Conservation (phyloP, 257 asterid genomes). For the Gentiana macrophylla region DNA sequence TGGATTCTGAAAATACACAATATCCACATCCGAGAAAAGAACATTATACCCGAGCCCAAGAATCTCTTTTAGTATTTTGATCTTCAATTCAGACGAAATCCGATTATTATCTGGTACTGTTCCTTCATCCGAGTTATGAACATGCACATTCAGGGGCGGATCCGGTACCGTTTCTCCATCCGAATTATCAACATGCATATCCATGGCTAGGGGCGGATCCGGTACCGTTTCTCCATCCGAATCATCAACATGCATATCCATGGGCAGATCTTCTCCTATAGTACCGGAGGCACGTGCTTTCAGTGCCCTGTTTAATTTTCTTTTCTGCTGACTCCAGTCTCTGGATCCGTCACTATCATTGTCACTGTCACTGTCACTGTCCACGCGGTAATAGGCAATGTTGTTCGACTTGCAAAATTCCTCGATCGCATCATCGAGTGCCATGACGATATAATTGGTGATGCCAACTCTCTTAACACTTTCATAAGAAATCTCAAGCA, state of each 20-base stretch:
- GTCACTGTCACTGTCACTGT: too few species aligned
- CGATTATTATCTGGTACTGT: conserved; percentile 34
- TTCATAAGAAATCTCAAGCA: conserved; percentile 49
- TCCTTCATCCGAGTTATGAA: conserved; percentile 26
- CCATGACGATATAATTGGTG: conserved; percentile 49
- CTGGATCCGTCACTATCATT: too few species aligned
- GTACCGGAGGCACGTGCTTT: too few species aligned
- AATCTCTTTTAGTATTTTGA: conserved; percentile 44
- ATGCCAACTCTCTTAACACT: conserved; percentile 46
- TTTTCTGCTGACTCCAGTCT: too few species aligned
- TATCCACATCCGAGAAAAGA: conserved; percentile 61
- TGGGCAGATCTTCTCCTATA: too few species aligned
- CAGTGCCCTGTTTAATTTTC: too few species aligned
- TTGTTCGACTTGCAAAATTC: conserved; percentile 29
- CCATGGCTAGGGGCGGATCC: conserved; percentile 19
- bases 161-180: conserved; percentile 18
- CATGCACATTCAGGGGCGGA: conserved; percentile 10
- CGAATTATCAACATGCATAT: conserved; percentile 17
- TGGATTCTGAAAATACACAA: conserved; percentile 55
- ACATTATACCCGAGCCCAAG: conserved; percentile 61
- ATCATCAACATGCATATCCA: too few species aligned
- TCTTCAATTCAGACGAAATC: conserved; percentile 54
- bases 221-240: conserved; percentile 17
- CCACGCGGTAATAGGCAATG: too few species aligned
- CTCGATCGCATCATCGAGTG: conserved; percentile 46